Evolutionary conservation across 129 eudicot genomes (phyloP), one percentile per base, ranked within the genome.

Genomic region (Silybum marianum): DNA sequence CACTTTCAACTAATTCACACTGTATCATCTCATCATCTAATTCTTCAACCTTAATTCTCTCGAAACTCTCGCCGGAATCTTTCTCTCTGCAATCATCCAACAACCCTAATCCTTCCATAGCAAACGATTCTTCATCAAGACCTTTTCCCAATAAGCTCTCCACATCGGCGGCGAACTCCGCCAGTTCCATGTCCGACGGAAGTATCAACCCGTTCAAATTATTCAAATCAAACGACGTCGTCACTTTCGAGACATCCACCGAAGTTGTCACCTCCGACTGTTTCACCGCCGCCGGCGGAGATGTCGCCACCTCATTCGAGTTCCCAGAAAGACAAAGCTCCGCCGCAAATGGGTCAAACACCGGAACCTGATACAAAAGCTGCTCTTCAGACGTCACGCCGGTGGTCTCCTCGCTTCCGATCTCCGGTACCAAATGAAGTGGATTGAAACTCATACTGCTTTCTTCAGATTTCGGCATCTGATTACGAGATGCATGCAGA

Each of bases 121-220:
- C 93, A 14, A 88, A 88, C 21, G 93, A 72, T 63, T 90, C 91
- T 69, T 90, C 92, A 36, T 87, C 90, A 1, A 97, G 85, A 24
- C 93, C 97, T 74, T 90, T 88, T 11, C 97, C 97, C 42, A 95
- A 28, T 42, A 95, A 81, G 60, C 84, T 90, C 80, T 95, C 97
- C 39, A 92, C 93, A 48, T 95, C 97, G 11, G 97, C 97, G 1
- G 98, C 93, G 44, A 94, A 94, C 28, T 94, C 97, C 1, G 89
- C 98, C 0, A 92, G 89, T 65, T 92, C 99, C 84, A 88, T 70
- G 7, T 90, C 97, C 0, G 90, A 85, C 1, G 91, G 92, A 67
- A 85, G 85, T 32, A 72, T 85, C 32, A 87, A 83, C 65, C 86
- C 92, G 25, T 85, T 84, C 11, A 91, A 79, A 73, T 77, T 74